Evolutionary conservation across 1,284 basidiomycete genomes (phyloP).

Genomic region (Puccinia triticina): DNA sequence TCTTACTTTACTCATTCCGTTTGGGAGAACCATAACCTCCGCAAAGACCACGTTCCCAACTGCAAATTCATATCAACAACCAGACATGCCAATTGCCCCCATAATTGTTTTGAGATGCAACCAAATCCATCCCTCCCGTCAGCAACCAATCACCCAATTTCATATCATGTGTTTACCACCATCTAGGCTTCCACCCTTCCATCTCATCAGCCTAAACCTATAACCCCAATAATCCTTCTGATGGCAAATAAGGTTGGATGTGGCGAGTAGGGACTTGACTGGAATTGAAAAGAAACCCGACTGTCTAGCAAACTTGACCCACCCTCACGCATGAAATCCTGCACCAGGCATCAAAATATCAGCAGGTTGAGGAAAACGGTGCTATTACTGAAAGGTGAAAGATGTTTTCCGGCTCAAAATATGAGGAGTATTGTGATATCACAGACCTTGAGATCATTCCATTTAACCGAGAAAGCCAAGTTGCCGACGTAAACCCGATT

Average conservation of each 20-base stretch:
- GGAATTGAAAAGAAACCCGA: slow-evolving; percentile 52
- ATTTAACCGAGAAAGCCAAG: slow-evolving; percentile 94
- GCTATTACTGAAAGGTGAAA: not conserved
- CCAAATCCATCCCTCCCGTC: slow-evolving; percentile 52
- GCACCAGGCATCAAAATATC: not conserved
- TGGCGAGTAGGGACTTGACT: slow-evolving; percentile 69
- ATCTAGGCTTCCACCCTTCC: slow-evolving; percentile 12
- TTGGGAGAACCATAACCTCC: slow-evolving; percentile 94
- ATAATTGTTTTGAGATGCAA: slow-evolving; percentile 29
- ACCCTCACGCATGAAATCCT: slow-evolving; percentile 98
- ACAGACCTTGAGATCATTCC: slow-evolving; percentile 79
- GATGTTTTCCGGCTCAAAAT: not conserved
- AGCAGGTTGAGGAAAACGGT: not conserved
- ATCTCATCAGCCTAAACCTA: slow-evolving; percentile 56
- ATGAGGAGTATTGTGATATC: not conserved
- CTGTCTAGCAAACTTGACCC: slow-evolving; percentile 70
- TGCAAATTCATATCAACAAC: slow-evolving; percentile 47
- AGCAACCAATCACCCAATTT: slow-evolving; percentile 48
- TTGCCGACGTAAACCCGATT: slow-evolving; percentile 98
- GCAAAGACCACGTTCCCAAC: slow-evolving; percentile 85
- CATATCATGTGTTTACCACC: slow-evolving; percentile 12
- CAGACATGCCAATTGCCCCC: slow-evolving; percentile 26
- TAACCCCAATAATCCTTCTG: slow-evolving; percentile 78
- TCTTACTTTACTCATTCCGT: slow-evolving; percentile 94
- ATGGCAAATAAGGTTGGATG: slow-evolving; percentile 67